phyloP scores from a whole-genome alignment of 2,329 filamentous ascomycete genomes.

The Calonectria crousiana region DNA sequence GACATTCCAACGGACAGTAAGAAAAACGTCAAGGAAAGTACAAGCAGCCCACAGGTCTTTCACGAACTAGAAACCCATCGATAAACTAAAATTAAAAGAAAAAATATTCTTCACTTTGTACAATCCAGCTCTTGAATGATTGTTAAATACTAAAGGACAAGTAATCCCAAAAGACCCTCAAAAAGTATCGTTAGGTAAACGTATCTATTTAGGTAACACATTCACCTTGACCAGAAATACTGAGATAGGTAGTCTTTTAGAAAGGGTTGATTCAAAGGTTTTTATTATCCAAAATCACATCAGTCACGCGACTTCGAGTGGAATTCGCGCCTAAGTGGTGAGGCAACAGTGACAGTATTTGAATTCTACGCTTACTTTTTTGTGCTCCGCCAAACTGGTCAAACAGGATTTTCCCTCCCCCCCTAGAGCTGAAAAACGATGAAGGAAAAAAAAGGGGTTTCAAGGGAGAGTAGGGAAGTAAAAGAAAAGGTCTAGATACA shows the following conservation, averaged over 20 bases:
- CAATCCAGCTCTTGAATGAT: background rate
- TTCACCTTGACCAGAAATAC: too few species aligned
- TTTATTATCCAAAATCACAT: too few species aligned
- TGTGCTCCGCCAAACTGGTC: slow-evolving; percentile 29
- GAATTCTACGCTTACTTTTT: slow-evolving; percentile 43
- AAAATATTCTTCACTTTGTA: background rate
- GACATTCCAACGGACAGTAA: background rate
- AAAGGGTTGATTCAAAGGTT: too few species aligned
- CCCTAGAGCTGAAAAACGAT: slow-evolving; percentile 22
- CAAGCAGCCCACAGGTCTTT: background rate
- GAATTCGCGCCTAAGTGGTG: background rate
- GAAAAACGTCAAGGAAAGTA: too few species aligned
- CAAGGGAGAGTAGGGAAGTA: slow-evolving; percentile 27
- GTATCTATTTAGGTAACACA: too few species aligned
- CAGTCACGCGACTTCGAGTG: background rate
- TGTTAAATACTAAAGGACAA: too few species aligned
- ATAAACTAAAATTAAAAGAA: background rate
- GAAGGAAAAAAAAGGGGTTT: slow-evolving; percentile 33
- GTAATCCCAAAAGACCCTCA: too few species aligned
- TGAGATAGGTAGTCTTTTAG: too few species aligned
- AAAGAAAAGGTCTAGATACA: slow-evolving; percentile 42
- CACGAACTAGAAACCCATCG: background rate
- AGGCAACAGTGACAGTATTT: slow-evolving; percentile 23
- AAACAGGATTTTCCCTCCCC: slow-evolving; percentile 10
- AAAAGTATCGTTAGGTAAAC: too few species aligned